Evolutionary conservation across 2,329 filamentous ascomycete species (phyloP), one percentile per base, ranked within the genome.

Genomic region (Pezicula rhizophila): DNA sequence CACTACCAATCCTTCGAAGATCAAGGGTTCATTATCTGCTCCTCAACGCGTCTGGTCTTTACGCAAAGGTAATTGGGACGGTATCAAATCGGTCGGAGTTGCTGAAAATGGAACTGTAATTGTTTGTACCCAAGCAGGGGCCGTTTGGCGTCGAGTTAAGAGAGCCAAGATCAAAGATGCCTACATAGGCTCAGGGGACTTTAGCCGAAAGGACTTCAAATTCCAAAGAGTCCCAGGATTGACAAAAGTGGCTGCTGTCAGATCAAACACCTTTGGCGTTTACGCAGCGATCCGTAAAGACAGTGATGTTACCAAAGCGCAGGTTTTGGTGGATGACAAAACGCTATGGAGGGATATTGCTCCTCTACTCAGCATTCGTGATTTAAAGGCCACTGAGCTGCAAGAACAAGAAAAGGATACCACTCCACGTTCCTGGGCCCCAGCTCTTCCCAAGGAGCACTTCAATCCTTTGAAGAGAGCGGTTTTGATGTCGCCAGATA

Each of bases 91-190:
- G 51, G 89, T 95, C 2, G 87, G 83, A 52, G 85, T 97, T 3
- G 89, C 91, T 34, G 90, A 96, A 64, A 87, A 97, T 65, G 93
- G 91, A 2, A 95, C 91, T 0, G 89, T 99, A 56, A 95, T 99
- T 48, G 82, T 99, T 53, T 92, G 89, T 56, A 99, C 93, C 0
- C 79, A 90, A 51, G 92, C 90, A 38, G 93, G 93, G 2, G 92
- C 89, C 42, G 92, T 96, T 0, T 99, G 92, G 92, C 84, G 84
- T 57, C 85, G 92, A 50, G 83, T 93, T 45, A 89, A 89, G 61
- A 80, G 93, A 52, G 76, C 79, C 23, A 95, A 92, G 55, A 83
- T 86, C 44, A 95, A 95, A 60, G 82, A 85, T 56, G 74, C 79
- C 0, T 59, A 58, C 31, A 50, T 70, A 11, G 71, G 70, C 3